phyloP scores from a whole-genome alignment of 441 rosid species.

The Gossypium gossypioides region DNA sequence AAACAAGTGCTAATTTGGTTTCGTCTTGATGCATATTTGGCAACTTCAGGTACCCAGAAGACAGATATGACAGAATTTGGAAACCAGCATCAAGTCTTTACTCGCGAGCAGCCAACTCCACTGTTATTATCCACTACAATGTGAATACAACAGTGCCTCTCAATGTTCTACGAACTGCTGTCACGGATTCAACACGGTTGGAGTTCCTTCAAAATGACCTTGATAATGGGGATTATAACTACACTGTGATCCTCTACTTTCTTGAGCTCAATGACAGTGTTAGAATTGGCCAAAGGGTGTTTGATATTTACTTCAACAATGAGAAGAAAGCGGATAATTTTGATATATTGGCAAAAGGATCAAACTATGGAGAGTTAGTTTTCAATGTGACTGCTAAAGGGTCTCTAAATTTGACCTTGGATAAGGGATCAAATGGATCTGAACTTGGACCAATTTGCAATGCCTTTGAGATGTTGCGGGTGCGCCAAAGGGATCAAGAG shows the following conservation, averaged over 20 bases:
- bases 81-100: slow-evolving; percentile 17
- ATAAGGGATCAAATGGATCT: slow-evolving; percentile 30
- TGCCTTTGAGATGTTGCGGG: slow-evolving; percentile 56
- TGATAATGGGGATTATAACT: slow-evolving; percentile 25
- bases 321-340: slow-evolving; percentile 22
- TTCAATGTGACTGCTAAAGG: slow-evolving; percentile 31
- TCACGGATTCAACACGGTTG: slow-evolving; percentile 25
- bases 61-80: slow-evolving; percentile 58
- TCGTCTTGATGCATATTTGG: not conserved
- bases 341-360: slow-evolving; percentile 35
- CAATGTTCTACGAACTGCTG: slow-evolving; percentile 42
- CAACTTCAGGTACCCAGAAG: slow-evolving; percentile 46
- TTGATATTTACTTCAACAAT: slow-evolving; percentile 40
- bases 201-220: slow-evolving; percentile 32
- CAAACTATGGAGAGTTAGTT: slow-evolving; percentile 29
- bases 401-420: slow-evolving; percentile 48
- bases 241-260: slow-evolving; percentile 52
- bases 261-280: slow-evolving; percentile 34
- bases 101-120: not conserved
- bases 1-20: not conserved
- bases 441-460: slow-evolving; percentile 53
- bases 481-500: slow-evolving; percentile 28
- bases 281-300: slow-evolving; percentile 36
- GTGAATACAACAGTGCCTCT: slow-evolving; percentile 30
- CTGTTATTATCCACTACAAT: slow-evolving; percentile 1